phyloP scores from a whole-genome alignment of 345 rosid genomes.

The Hibiscus tridactylites region DNA sequence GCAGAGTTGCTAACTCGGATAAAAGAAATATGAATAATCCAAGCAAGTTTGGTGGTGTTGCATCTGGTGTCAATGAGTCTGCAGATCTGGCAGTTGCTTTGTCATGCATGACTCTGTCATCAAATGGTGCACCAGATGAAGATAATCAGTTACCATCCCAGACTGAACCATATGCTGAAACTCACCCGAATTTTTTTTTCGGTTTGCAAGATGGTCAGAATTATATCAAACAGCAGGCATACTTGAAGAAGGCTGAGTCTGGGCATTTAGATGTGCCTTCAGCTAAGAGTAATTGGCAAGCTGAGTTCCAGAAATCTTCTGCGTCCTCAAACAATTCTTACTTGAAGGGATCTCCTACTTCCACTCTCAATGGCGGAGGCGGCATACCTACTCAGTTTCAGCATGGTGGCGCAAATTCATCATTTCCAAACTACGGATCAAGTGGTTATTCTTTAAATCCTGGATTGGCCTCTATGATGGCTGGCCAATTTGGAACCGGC shows the following conservation, averaged over 20 bases:
- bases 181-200: slow-evolving; percentile 1
- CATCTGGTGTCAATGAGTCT: slow-evolving; percentile 45
- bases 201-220: slow-evolving; percentile 9
- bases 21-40: slow-evolving; percentile 47
- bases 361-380: slow-evolving; percentile 43
- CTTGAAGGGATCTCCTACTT: slow-evolving; percentile 57
- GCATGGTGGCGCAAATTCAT: slow-evolving; percentile 31
- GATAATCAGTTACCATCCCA: slow-evolving; percentile 8
- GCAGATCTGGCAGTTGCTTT: slow-evolving; percentile 52
- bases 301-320: slow-evolving; percentile 35
- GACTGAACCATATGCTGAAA: slow-evolving; percentile 4
- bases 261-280: slow-evolving; percentile 14
- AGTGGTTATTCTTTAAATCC: slow-evolving; percentile 50
- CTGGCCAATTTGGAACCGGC: slow-evolving; percentile 51
- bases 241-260: slow-evolving; percentile 7
- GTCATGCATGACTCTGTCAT: slow-evolving; percentile 59
- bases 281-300: slow-evolving; percentile 33
- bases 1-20: slow-evolving; percentile 43
- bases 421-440: slow-evolving; percentile 39
- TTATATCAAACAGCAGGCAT: slow-evolving; percentile 9
- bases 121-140: slow-evolving; percentile 34
- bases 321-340: slow-evolving; percentile 35
- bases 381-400: slow-evolving; percentile 48
- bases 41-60: slow-evolving; percentile 44
- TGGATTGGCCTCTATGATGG: slow-evolving; percentile 47